Conservation (phyloP, 176 grass and related monocot genomes). For the Raddia distichophylla region DNA sequence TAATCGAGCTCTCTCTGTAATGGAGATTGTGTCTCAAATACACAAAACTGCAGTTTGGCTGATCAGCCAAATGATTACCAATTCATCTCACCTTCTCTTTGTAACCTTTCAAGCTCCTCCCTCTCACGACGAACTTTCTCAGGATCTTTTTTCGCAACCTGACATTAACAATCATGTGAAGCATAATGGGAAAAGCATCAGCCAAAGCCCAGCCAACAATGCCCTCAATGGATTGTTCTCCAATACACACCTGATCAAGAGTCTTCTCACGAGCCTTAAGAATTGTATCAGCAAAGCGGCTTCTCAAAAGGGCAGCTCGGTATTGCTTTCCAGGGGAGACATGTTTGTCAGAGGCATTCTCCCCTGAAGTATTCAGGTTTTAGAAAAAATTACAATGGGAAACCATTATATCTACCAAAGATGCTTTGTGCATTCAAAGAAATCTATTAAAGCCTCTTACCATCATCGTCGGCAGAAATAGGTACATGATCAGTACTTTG, state of each 20-base stretch:
- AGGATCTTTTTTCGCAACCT: slow-evolving; percentile 87
- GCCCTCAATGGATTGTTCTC: slow-evolving; percentile 28
- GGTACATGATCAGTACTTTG: slow-evolving; percentile 45
- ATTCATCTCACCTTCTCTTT: slow-evolving; percentile 77
- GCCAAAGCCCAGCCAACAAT: slow-evolving; percentile 21
- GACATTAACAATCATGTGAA: slow-evolving; percentile 38
- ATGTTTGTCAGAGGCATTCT: slow-evolving; percentile 65
- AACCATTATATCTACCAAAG: slow-evolving; percentile 45
- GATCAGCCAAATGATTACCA: slow-evolving; percentile 26
- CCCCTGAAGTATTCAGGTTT: slow-evolving; percentile 69
- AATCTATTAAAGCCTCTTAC: slow-evolving; percentile 63
- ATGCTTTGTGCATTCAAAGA: slow-evolving; percentile 44
- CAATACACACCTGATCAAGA: slow-evolving; percentile 84
- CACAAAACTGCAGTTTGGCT: slow-evolving; percentile 6
- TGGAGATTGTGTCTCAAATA: slow-evolving; percentile 34
- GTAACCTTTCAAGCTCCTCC: slow-evolving; percentile 89
- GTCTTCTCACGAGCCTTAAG: slow-evolving; percentile 96
- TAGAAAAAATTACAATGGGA: slow-evolving; percentile 35
- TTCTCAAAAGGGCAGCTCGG: slow-evolving; percentile 76
- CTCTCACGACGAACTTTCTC: slow-evolving; percentile 79
- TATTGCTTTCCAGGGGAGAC: slow-evolving; percentile 72
- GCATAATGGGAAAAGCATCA: slow-evolving; percentile 27
- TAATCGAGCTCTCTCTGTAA: slow-evolving; percentile 81
- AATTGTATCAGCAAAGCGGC: slow-evolving; percentile 97
- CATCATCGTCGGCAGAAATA: slow-evolving; percentile 66